Conservation (phyloP, 1,139 yeast species). For the Taphrina flavorubra region DNA sequence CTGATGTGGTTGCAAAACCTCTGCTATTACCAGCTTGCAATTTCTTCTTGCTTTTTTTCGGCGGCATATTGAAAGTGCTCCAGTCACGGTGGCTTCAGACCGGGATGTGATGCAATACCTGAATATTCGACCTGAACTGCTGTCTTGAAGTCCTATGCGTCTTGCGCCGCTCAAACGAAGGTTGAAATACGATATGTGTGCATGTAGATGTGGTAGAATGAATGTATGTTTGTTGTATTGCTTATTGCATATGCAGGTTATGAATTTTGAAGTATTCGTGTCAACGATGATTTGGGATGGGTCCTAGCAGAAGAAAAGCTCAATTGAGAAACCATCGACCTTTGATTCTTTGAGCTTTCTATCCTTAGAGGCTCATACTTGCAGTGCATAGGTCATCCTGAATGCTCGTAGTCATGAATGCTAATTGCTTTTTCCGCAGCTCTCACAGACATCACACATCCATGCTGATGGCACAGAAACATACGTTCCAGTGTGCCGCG, state of each 20-base stretch:
- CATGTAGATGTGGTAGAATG: not conserved
- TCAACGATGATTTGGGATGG: not conserved
- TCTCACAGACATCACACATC: too few species aligned
- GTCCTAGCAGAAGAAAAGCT: not conserved
- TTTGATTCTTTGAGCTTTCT: too few species aligned
- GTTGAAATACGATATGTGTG: not conserved
- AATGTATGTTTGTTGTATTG: not conserved
- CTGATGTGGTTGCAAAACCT: slow-evolving; percentile 36
- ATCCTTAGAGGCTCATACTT: not conserved
- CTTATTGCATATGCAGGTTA: not conserved
- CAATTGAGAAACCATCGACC: too few species aligned
- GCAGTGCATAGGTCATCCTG: not conserved
- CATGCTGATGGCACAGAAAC: too few species aligned
- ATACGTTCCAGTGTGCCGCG: too few species aligned
- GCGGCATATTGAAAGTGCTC: not conserved
- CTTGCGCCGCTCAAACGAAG: not conserved
- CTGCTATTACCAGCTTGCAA: slow-evolving; percentile 25
- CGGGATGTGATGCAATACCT: too few species aligned
- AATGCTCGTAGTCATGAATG: too few species aligned
- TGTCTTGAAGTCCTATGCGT: too few species aligned
- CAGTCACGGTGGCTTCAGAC: not conserved
- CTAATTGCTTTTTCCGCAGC: too few species aligned
- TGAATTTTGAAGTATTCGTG: not conserved
- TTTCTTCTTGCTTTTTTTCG: slow-evolving; percentile 28
- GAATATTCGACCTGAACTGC: too few species aligned